Evolutionary conservation across 75 land plant genomes (phyloP), one percentile per base, ranked within the genome.

Genomic region (Isoetes taiwanensis): DNA sequence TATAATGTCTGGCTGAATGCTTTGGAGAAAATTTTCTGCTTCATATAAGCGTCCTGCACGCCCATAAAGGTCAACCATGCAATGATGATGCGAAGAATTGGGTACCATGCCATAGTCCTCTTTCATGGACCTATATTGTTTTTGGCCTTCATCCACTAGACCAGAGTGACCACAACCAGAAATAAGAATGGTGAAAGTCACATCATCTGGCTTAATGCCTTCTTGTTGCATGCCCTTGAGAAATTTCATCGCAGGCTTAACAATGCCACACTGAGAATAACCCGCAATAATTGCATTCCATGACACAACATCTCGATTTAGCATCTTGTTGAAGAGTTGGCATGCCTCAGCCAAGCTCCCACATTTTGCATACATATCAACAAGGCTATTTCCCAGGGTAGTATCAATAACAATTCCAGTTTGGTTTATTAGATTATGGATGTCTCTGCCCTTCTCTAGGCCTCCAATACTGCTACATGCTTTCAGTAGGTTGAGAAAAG

Each of bases 201-300:
- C 27, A 2, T 29, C 29, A 35, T 64, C 65, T 5, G 65, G 65
- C 11, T 52, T 32, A 27, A 64, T 28, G 9, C 35, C 35, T 0
- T 58, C 65, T 3, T 33, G 2, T 11, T 56, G 11, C 75, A 72
- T 67, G 10, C 1, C 21, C 14, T 64, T 40, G 57, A 64, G 68
- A 1, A 68, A 32, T 27, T 1, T 20, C 2, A 52, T 40, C 17
- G 75, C 75, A 19, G 55, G 50, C 16, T 21, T 35, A 0, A 41
- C 67, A 14, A 40, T 34, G 0, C 76, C 80, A 61, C 69, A 27
- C 17, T 56, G 25, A 19, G 68, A 65, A 58, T 56, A 56, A 0
- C 62, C 65, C 8, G 56, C 12, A 1, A 61, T 31, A 43, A 68
- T 40, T 0, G 65, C 56, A 35, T 41, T 61, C 41, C 65, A 68